Evolutionary conservation across 148 eudicot genomes (phyloP), one percentile per base, ranked within the genome.

Genomic region (Spergularia bocconei): DNA sequence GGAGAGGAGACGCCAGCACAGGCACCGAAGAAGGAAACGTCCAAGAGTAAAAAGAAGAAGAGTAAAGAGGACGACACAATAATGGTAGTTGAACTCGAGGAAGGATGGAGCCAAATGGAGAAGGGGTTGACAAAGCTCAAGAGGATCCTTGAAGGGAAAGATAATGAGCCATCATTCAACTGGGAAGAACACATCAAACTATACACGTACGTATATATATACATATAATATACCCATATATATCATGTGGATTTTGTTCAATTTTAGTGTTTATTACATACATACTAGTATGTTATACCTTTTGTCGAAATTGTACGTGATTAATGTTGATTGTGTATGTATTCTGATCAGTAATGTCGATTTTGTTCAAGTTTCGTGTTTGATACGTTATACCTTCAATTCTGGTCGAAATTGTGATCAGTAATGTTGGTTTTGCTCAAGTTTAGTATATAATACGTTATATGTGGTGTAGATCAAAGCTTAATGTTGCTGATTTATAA

Each of bases 51-150:
- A 25, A n/a, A 44, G 29, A 69, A 55, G 20, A 79, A 79, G 81
- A 67, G 8, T 39, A 23, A 23, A 23, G 25, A 23, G 25, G 73
- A 72, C 7, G 73, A 75, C 1, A 44, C 66, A 56, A 19, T 70
- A 16, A 77, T 78, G 36, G 36, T 29, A 29, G 36, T 29, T 20
- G 75, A 66, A 57, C 53, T 82, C 19, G 81, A 79, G 48, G 81
- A 79, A 61, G 85, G 87, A 62, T 79, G 83, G 83, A 58, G 60
- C 4, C 77, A 70, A 62, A 79, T 85, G 87, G 77, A 71, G 65
- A 74, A 69, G 54, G 87, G 87, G 13, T 63, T 82, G 57, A 56
- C 68, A n/a, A 85, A 85, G 77, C 38, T 82, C 63, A 79, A 74
- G 67, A 82, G 70, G 60, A 79, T 85, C 52, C 69, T 79, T 33